phyloP scores from a whole-genome alignment of 2,329 filamentous ascomycete genomes.

The Aspergillus melleus region DNA sequence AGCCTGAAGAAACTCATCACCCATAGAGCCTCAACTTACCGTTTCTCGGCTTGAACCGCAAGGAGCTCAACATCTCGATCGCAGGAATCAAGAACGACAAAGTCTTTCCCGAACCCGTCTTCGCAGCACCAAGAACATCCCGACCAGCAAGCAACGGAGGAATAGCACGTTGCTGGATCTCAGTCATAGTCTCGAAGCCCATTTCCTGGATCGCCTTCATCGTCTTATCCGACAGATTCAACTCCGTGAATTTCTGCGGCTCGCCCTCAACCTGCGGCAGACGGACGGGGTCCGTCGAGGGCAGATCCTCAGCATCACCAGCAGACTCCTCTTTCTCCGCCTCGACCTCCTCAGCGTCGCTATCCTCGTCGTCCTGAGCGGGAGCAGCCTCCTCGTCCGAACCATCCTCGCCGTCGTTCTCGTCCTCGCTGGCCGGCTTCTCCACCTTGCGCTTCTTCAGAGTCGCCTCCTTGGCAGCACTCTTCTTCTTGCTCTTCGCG shows the following conservation, averaged over 20 bases:
- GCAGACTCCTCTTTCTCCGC: conserved; percentile 24
- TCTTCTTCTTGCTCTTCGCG: conserved; percentile 18
- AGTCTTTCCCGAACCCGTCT: conserved; percentile 95
- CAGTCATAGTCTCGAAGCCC: conserved; percentile 94
- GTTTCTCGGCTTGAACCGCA: conserved; percentile 93
- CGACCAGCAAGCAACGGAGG: conserved; percentile 84
- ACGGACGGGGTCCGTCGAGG: conserved; percentile 52
- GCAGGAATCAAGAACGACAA: conserved; percentile 92
- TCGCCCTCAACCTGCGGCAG: conserved; percentile 59
- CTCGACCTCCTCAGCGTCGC: conserved; percentile 15
- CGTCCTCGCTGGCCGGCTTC: conserved; percentile 37
- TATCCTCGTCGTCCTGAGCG: conserved; percentile 32
- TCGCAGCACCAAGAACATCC: conserved; percentile 91
- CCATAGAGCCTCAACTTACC: conserved; percentile 43
- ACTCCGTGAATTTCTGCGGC: conserved; percentile 72
- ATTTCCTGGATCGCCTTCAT: conserved; percentile 86
- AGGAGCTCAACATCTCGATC: conserved; percentile 84
- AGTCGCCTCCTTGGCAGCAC: conserved; percentile 26
- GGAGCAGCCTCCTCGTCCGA: conserved; percentile 35
- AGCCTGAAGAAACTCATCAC: not conserved
- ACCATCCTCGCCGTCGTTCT: conserved; percentile 30
- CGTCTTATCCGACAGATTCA: conserved; percentile 84
- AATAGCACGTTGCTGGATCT: conserved; percentile 85
- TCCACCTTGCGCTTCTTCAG: conserved; percentile 42
- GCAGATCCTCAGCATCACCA: conserved; percentile 48